Evolutionary conservation across 345 rosid species (phyloP).

Genomic region (Arabidopsis arenosa): DNA sequence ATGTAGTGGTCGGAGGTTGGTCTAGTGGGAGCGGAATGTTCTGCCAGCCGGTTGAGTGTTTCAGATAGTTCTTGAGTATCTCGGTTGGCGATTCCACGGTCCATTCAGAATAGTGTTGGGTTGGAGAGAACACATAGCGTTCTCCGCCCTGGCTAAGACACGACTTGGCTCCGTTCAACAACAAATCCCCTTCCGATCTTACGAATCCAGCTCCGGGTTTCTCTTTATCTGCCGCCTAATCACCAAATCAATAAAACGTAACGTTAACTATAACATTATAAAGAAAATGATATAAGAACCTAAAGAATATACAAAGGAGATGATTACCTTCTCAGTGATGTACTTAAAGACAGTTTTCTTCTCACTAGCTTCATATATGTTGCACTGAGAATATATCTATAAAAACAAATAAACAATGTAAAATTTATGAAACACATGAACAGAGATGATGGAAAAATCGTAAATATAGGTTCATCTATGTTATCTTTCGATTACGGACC

Average conservation of each 20-base stretch:
- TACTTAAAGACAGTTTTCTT: constrained; percentile 92
- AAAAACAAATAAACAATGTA: constrained; percentile 3
- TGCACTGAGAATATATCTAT: constrained; percentile 91
- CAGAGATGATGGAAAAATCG: not conserved
- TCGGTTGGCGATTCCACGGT: constrained; percentile 72
- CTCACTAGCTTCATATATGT: constrained; percentile 92
- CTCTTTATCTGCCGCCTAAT: constrained; percentile 77
- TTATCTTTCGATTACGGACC: constrained; percentile 45
- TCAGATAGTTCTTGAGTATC: constrained; percentile 71
- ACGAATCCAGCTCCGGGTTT: constrained; percentile 58
- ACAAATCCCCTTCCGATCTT: constrained; percentile 82
- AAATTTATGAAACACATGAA: constrained; percentile 7
- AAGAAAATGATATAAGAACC: constrained; percentile 4
- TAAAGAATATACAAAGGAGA: not conserved
- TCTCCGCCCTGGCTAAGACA: constrained; percentile 55
- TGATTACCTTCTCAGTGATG: constrained; percentile 74
- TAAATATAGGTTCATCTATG: not conserved
- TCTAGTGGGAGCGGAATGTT: constrained; percentile 61
- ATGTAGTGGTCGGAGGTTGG: not conserved
- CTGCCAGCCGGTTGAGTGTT: constrained; percentile 83
- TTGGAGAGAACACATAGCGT: constrained; percentile 63
- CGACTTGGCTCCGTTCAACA: constrained; percentile 64
- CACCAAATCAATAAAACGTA: constrained; percentile 10
- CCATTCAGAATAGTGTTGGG: constrained; percentile 72
- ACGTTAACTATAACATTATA: constrained; percentile 1